Conservation (phyloP, 2,329 filamentous ascomycete genomes). For the Phialophora chinensis region DNA sequence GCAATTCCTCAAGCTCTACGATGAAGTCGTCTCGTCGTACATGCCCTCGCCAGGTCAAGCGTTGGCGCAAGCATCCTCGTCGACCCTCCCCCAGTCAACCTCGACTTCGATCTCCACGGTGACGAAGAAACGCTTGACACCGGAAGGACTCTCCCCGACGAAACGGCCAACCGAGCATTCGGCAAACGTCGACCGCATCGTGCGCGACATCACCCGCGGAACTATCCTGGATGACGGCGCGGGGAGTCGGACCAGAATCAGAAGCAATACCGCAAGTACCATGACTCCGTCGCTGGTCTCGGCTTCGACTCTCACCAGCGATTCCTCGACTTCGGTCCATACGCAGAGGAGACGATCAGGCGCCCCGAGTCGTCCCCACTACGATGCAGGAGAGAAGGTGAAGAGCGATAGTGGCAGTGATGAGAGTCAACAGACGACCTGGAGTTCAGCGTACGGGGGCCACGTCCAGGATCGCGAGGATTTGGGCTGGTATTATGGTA, state of each 20-base stretch:
- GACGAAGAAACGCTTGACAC: neutral
- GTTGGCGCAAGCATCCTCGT: neutral
- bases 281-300: neutral
- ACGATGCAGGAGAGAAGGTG: neutral
- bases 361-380: neutral
- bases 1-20: conserved; percentile 9
- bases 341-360: neutral
- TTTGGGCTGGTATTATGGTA: conserved; percentile 21
- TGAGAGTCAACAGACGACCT: conserved; percentile 5
- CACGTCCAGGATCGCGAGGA: conserved; percentile 6
- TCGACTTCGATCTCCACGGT: neutral
- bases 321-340: neutral
- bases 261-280: neutral
- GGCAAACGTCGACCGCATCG: neutral
- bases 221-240: neutral
- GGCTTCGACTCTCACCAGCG: neutral
- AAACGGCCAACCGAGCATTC: neutral
- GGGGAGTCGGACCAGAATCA: neutral
- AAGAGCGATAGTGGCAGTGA: neutral
- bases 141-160: neutral
- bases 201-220: neutral
- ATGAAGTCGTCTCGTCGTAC: conserved; percentile 3
- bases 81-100: neutral
- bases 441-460: conserved; percentile 12
- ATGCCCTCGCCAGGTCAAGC: neutral